Evolutionary conservation across 306 rosid genomes (phyloP).

Genomic region (Casuarina glauca): DNA sequence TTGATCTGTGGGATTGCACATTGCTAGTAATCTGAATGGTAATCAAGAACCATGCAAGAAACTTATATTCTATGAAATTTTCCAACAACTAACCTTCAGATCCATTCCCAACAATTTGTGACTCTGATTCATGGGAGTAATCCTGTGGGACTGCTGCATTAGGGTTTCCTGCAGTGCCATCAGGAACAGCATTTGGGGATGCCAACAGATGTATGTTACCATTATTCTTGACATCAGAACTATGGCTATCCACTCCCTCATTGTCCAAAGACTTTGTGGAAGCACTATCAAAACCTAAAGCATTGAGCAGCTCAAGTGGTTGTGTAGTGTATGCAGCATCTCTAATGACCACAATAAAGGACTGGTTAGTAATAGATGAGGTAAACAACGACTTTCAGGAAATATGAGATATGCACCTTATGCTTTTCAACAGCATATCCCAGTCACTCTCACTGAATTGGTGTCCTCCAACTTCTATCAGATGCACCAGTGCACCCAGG

Average conservation of each 20-base stretch:
- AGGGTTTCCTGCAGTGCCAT: conserved; percentile 37
- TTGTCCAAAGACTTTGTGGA: conserved; percentile 38
- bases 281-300: conserved; percentile 59
- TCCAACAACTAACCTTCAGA: conserved; percentile 71
- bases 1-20: not conserved
- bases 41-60: conserved; percentile 23
- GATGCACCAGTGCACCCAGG: conserved; percentile 96
- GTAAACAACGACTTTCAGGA: conserved; percentile 22
- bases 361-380: conserved; percentile 23
- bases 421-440: conserved; percentile 91
- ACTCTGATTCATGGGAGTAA: conserved; percentile 41
- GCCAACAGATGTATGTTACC: conserved; percentile 44
- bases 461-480: conserved; percentile 98
- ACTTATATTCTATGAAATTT: conserved; percentile 2
- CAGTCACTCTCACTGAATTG: conserved; percentile 93
- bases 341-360: conserved; percentile 47
- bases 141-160: conserved; percentile 12
- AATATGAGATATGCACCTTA: conserved; percentile 53
- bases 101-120: conserved; percentile 50
- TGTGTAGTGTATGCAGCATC: conserved; percentile 96
- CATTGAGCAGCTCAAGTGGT: conserved; percentile 91
- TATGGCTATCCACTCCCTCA: conserved; percentile 41
- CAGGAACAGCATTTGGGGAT: conserved; percentile 45
- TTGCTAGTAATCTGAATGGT: conserved; percentile 25
- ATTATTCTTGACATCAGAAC: conserved; percentile 44